Base-by-base conservation (phyloP, 73 alveolate genomes). In the Diophrys appendiculata region DNA sequence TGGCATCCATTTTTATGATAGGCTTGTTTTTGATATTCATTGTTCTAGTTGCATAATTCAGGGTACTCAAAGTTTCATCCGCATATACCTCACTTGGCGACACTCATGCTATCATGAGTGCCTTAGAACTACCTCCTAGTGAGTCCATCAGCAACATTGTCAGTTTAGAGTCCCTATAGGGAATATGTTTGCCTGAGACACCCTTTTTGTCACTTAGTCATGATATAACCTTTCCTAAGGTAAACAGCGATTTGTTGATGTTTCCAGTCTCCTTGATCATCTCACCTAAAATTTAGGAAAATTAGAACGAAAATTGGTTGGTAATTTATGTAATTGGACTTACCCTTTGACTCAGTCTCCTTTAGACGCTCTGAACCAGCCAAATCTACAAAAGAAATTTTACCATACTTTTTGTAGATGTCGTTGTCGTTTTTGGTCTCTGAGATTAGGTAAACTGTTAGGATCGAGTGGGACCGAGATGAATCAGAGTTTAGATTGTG, bases 11-110 rank as follows among this genome's bases (percentile, higher is more conserved):
- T 87, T 94, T 88, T 54, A 95, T 86, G n/a, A 95, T 90, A 25
- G 99, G 99, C 81, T 93, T 95, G 79, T 95, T 95, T 83, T 95
- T 91, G 33, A 95, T 95, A 77, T 95, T 91, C 99, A 95, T 75
- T 26, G 97, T 91, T 90, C 93, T 82, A 27, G 92, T 85, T 68
- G 97, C 97, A 28, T 91, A 91, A 78, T 84, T 88, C 68, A 91
- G 73, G 18, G 97, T 88, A 68, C 93, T 88, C 87, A 83, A 83
- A 27, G 97, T 83, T 86, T 91, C 97, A 54, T 91, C 97, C 0
- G 94, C 82, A 60, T 88, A 91, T 65, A 82, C 89, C 5, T 71
- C 52, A 54, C 93, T 83, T 25, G 97, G 97, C 30, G 94, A 83
- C 32, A 91, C 89, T 65, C 97, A 91, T 2, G 97, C 93, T n/a